Conservation (phyloP, 345 rosid species). For the Eucalyptus victrix region DNA sequence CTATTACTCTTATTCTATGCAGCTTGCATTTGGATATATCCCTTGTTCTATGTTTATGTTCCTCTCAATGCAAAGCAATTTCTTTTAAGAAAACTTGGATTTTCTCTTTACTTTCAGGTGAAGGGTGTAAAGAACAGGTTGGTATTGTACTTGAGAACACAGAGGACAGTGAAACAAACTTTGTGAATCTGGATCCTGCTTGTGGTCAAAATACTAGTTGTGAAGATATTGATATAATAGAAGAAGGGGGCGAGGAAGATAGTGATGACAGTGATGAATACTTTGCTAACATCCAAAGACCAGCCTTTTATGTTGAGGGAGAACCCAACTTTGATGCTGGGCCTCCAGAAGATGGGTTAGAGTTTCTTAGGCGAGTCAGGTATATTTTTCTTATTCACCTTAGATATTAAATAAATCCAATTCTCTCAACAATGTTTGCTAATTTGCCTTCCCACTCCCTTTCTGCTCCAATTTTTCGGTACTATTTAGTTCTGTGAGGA, state of each 20-base stretch:
- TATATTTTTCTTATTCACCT: slow-evolving; percentile 1
- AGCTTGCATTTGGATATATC: neutral
- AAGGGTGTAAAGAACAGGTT: slow-evolving; percentile 8
- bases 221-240: slow-evolving; percentile 18
- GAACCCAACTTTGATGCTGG: slow-evolving; percentile 87
- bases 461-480: neutral
- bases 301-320: slow-evolving; percentile 76
- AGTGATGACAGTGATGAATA: slow-evolving; percentile 44
- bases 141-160: slow-evolving; percentile 9
- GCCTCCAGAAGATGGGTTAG: slow-evolving; percentile 90
- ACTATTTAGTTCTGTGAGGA: neutral
- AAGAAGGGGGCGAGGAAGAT: slow-evolving; percentile 39
- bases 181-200: slow-evolving; percentile 2
- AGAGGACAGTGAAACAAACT: slow-evolving; percentile 4
- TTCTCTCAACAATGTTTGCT: neutral
- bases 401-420: neutral
- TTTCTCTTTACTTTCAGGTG: slow-evolving; percentile 33
- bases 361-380: slow-evolving; percentile 90
- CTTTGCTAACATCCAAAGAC: slow-evolving; percentile 66
- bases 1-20: neutral
- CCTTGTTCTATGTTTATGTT: neutral
- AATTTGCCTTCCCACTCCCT: neutral
- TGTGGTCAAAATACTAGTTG: neutral
- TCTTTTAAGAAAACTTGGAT: neutral
- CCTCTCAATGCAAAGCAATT: neutral